Base-by-base conservation (phyloP, 805 yeast genomes). In the Monosporozyma yasuniensis region DNA sequence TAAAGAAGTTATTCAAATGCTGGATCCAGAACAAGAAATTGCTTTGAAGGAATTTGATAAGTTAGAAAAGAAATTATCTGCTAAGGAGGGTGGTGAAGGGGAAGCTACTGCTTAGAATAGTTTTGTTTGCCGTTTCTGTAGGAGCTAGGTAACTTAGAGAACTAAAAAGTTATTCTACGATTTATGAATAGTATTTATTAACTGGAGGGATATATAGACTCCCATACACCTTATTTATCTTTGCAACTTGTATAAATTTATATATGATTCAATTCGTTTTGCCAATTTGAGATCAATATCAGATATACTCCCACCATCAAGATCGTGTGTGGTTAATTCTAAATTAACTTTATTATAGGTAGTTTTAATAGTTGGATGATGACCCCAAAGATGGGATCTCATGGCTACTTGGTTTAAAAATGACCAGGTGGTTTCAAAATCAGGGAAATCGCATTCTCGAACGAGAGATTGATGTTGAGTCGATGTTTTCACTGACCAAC, bases 11-110 rank as follows among this genome's bases (percentile, higher is more conserved):
- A 81, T 83, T 61, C 96, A 89, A 66, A 81, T 87, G n/a, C 71
- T 84, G 47, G 96, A 87, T 55, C 91, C 85, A 46, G 91, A 83
- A 50, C 83, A 79, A 55, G 72, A 72, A 65, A 76, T 88, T 38
- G 91, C 96, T 1, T 65, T 87, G 46, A 77, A 79, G 54, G 96
- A 89, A 67, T 88, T 87, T 66, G 91, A 87, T 61, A 86, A 87
- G 67, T 75, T 89, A 48, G 97, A 89, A 65, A 74, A 77, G 56
- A 75, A 72, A 54, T 68, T 81, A 52, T 68, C 73, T 12, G 42
- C 25, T 21, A 39, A 39, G 22, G 42, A 39, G 11, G 42, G n/a
- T 3, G 25, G 4, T 10, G 42, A 38, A 38, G 10, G 12, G 8
- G 39, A 18, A 8, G 39, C 39, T 18, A 39, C 18, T 9, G 18